phyloP scores from a whole-genome alignment of 352 stramenopile genomes.

The Phytophthora niederhauseri region DNA sequence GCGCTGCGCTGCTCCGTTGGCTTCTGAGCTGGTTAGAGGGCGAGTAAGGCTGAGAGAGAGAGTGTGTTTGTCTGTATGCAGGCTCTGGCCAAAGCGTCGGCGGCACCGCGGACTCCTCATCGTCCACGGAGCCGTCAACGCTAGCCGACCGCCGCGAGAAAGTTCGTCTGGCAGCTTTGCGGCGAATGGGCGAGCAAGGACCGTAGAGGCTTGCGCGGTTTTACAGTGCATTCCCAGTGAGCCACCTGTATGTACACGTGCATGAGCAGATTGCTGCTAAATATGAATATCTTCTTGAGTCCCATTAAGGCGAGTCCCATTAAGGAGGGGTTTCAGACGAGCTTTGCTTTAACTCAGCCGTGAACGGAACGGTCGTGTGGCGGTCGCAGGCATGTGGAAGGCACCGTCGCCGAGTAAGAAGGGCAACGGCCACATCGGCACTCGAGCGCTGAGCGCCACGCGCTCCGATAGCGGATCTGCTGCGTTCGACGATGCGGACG shows the following conservation, averaged over 20 bases:
- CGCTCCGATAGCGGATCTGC: conserved; percentile 18
- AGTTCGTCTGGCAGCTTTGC: conserved; percentile 63
- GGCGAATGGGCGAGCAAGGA: conserved; percentile 43
- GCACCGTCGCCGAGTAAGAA: conserved; percentile 43
- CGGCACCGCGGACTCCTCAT: conserved; percentile 24
- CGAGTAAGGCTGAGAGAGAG: background rate
- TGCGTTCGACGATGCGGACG: conserved; percentile 33
- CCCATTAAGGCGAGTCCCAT: conserved; percentile 10
- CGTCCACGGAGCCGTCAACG: conserved; percentile 30
- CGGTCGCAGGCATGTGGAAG: conserved; percentile 41
- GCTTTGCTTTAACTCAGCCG: background rate
- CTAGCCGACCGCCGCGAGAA: conserved; percentile 70
- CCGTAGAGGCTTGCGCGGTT: conserved; percentile 17
- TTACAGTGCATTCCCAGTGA: background rate
- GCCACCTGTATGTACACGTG: too few relatives aligned
- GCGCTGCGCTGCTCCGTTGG: background rate
- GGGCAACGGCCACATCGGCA: conserved; percentile 19
- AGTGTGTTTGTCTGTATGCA: conserved; percentile 10
- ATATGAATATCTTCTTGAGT: conserved; percentile 34
- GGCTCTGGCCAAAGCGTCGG: conserved; percentile 52
- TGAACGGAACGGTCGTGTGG: conserved; percentile 5
- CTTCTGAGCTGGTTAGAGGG: background rate
- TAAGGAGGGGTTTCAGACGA: conserved; percentile 26
- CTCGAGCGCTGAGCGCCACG: conserved; percentile 14
- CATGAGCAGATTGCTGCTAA: conserved; percentile 15